Conservation (phyloP, 2,329 filamentous ascomycete genomes). For the Mycosphaerella arachidis region DNA sequence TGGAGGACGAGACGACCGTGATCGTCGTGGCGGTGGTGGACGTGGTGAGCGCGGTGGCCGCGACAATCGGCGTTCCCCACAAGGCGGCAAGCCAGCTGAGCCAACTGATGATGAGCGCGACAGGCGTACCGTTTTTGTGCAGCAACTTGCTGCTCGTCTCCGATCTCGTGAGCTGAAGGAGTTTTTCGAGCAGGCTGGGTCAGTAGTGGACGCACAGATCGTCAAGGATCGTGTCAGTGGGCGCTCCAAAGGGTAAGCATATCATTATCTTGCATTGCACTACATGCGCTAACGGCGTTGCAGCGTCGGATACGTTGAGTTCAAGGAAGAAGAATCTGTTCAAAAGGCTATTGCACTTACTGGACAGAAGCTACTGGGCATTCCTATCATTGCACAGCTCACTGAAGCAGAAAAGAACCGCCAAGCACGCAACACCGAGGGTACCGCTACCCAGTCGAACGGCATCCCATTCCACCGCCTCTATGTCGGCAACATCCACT, state of each 20-base stretch:
- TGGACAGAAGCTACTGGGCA: conserved; percentile 96
- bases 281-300: conserved; percentile 35
- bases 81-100: conserved; percentile 56
- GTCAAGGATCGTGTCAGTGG: conserved; percentile 96
- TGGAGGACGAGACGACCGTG: conserved; percentile 59
- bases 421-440: conserved; percentile 79
- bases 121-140: conserved; percentile 93
- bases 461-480: conserved; percentile 94
- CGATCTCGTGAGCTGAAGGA: conserved; percentile 86
- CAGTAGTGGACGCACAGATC: conserved; percentile 95
- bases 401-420: conserved; percentile 99
- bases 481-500: conserved; percentile 99
- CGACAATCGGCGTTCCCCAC: conserved; percentile 43
- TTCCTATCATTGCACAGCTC: conserved; percentile 95
- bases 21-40: conserved; percentile 44
- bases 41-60: conserved; percentile 50
- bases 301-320: conserved; percentile 99
- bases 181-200: conserved; percentile 93
- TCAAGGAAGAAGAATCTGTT: conserved; percentile 93
- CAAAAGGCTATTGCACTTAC: conserved; percentile 93
- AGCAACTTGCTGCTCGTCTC: conserved; percentile 91
- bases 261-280: conserved; percentile 4
- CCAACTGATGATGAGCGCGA: conserved; percentile 94
- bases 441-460: conserved; percentile 64
- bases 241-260: conserved; percentile 86